These are phyloP conservation scores for Aspergillus flavus DNA, from an alignment of 2,329 filamentous ascomycete species.

Conservation along the genomic window DNA sequence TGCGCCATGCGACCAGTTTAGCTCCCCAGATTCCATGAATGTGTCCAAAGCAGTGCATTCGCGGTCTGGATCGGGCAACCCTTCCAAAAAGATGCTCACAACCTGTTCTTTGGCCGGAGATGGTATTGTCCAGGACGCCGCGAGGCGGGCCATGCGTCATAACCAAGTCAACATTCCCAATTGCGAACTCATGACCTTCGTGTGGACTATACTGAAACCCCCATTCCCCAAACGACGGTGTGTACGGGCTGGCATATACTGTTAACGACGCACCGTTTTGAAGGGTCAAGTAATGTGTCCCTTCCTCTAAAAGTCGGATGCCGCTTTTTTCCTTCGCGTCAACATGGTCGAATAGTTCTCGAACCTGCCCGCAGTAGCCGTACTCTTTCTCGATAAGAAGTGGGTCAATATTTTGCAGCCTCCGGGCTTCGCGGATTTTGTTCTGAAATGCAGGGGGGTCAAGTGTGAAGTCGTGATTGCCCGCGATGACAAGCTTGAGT, in stretches of 20 bases:
- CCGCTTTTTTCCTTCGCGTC: slow-evolving; percentile 36
- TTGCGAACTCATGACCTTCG: slow-evolving; percentile 41
- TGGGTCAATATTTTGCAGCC: slow-evolving; percentile 26
- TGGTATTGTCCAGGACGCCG: slow-evolving; percentile 53
- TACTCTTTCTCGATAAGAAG: slow-evolving; percentile 39
- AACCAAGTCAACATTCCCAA: slow-evolving; percentile 47
- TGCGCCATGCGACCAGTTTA: slow-evolving; percentile 56
- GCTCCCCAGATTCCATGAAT: slow-evolving; percentile 60
- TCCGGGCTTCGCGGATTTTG: slow-evolving; percentile 32
- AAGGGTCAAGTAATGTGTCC: slow-evolving; percentile 52
- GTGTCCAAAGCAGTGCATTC: slow-evolving; percentile 46
- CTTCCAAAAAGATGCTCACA: slow-evolving; percentile 36
- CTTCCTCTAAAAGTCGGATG: slow-evolving; percentile 55
- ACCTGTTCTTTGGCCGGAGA: slow-evolving; percentile 32
- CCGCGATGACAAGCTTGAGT: slow-evolving; percentile 58
- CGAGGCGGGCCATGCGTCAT: slow-evolving; percentile 60
- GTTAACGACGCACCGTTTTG: slow-evolving; percentile 53
- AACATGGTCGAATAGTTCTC: slow-evolving; percentile 39
- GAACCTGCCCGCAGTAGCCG: slow-evolving; percentile 43
- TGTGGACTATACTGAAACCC: slow-evolving; percentile 53
- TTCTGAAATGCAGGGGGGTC: slow-evolving; percentile 42
- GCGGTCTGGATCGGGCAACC: slow-evolving; percentile 34
- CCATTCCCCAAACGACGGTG: slow-evolving; percentile 51
- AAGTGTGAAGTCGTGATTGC: slow-evolving; percentile 57
- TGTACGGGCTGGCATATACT: slow-evolving; percentile 59